Base-by-base conservation (phyloP, 2,329 filamentous ascomycete genomes). In the Diaporthe humulicola region DNA sequence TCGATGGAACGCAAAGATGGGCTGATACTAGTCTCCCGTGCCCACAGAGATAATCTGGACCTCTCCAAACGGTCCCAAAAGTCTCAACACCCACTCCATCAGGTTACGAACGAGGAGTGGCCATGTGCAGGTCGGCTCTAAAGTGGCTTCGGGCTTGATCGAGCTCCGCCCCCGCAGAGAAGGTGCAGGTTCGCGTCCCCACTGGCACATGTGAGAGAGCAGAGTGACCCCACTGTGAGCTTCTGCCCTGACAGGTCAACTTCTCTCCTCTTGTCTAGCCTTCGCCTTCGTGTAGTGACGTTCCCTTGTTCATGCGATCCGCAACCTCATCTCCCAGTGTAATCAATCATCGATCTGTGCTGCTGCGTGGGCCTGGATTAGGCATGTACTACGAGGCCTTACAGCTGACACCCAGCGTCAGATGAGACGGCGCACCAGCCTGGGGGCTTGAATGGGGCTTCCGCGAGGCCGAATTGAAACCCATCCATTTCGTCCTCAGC, bases 101-200 rank as follows among this genome's bases (percentile, higher is more conserved):
- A 30, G 28, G n/a, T n/a, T 33, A 60, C 40, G 42, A 40, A 50
- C 30, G 54, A 57, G 52, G 36, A 66, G 54, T 22, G 22, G 58
- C 58, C 57, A 36, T 66, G 71, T 28, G 36, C 58, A 70, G 64
- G 72, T 70, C 72, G 60, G 64, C 42, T 58, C 64, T 19, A 70
- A 48, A 70, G 72, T 70, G 66, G 69, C 69, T 48, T 64, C 54
- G 70, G 58, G 42, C 61, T 50, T 17, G 15, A 25, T 54, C 48
- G 48, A 17, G 64, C 48, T 54, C 64, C 64, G 64, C 64, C 64
- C 48, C 64, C 64, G 48, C 64, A 69, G 48, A 36, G 33, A 33
- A 38, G 58, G 38, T 33, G 1, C 8, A n/a, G 57, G 58, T 25
- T 14, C 8, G 30, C 2, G 54, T 42, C 22, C 38, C 58, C 15